Evolutionary conservation across 73 alveolate genomes (phyloP).

Genomic region (Paramecium pentaurelia): DNA sequence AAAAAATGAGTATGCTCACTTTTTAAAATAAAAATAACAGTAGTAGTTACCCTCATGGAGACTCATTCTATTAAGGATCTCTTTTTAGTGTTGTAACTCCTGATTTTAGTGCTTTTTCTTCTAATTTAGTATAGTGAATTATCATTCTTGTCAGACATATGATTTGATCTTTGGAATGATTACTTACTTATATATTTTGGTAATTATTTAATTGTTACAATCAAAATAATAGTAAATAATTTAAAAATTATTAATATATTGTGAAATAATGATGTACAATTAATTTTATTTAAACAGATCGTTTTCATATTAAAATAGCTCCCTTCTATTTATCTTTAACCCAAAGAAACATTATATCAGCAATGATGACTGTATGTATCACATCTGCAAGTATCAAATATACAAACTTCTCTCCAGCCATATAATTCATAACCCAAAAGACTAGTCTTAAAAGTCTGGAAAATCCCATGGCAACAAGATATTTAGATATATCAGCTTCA

Average conservation of each 20-base stretch:
- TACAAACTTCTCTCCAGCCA: conserved; percentile 33
- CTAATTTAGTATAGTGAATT: neutral
- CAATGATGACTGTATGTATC: conserved; percentile 36
- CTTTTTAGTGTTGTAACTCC: conserved; percentile 3
- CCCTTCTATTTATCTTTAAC: conserved; percentile 35
- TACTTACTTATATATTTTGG: neutral
- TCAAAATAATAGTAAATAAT: neutral
- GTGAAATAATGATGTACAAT: neutral
- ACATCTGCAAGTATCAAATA: conserved; percentile 59
- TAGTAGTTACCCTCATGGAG: neutral
- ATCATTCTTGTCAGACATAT: neutral
- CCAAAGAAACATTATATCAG: conserved; percentile 22
- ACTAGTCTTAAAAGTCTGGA: conserved; percentile 24
- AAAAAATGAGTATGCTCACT: neutral
- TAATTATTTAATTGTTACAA: neutral
- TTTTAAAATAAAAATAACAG: neutral
- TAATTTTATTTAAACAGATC: neutral
- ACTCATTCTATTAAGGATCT: neutral
- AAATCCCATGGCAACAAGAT: conserved; percentile 51
- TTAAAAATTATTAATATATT: neutral
- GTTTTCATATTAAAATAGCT: conserved; percentile 44
- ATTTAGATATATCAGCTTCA: conserved; percentile 43
- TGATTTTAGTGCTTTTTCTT: neutral
- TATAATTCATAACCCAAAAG: conserved; percentile 47
- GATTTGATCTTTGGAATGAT: neutral